Base-by-base conservation (phyloP, 768 basidiomycete species). In the Psilocybe subaeruginosa region DNA sequence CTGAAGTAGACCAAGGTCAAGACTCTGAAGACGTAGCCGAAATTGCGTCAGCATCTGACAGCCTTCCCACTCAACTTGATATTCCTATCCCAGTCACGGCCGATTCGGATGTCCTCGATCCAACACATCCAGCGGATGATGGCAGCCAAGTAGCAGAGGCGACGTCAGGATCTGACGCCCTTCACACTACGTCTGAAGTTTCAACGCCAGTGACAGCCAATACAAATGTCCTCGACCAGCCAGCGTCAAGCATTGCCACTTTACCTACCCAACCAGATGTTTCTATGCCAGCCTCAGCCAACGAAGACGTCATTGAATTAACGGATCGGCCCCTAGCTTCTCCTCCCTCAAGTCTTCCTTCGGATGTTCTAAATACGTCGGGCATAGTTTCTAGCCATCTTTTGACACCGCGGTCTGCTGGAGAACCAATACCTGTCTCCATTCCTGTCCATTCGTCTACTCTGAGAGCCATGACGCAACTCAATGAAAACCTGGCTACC, bases 211-310 rank as follows among this genome's bases (percentile, higher is more conserved):
- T 35, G 7, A 35, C 33, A 11, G 33, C 33, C 11, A 4, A 31
- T 12, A 0, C 29, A 11, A 50, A 30, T 35, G 33, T 11, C 11
- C 33, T 6, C 33, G 33, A 35, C 0, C 23, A 23, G 23, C 23
- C 23, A 23, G 23, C 23, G 23, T 23, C 23, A 23, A 23, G 7
- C 33, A 35, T 7, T 35, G 33, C 33, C 33, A 14, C 27, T 5
- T 46, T 52, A 49, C 43, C 56, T 23, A 19, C 6, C 16, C 23
- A 50, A 7, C 56, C 43, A 9, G 55, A 50, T 12, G 60, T 72
- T 48, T 77, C 79, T 8, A 77, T 79, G 72, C 80, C 80, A 17
- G 64, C 81, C 46, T 74, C 71, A 7, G 80, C 80, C 6, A 75
- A 82, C 64, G 74, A 77, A 29, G 69, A 66, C 31, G 73, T 77